Percentiles rank a stretch among this genome's conserved stretches.
Evolutionary conservation across 2,329 filamentous ascomycete species (phyloP).

Genomic region (Aspergillus brasiliensis): DNA sequence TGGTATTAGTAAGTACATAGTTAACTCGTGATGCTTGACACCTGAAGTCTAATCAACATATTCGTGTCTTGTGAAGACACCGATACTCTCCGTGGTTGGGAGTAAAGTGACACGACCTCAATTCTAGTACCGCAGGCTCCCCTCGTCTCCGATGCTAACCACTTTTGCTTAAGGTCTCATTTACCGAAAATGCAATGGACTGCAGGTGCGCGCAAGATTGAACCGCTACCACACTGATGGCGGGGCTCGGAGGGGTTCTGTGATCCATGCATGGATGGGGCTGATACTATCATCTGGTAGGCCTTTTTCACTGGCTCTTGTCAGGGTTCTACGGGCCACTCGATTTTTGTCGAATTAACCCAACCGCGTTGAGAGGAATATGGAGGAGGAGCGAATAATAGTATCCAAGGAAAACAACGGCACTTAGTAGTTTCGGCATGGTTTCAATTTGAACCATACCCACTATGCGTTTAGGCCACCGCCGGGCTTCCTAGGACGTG

Average conservation of each 20-base stretch:
- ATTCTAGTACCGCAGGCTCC: conserved; percentile 1
- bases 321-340: not conserved
- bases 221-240: not conserved
- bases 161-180: not conserved
- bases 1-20: not conserved
- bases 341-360: not conserved
- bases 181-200: conserved; percentile 1
- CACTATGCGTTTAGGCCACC: not conserved
- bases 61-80: not conserved
- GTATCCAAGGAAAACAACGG: not conserved
- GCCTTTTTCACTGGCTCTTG: not conserved
- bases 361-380: not conserved
- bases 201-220: not conserved
- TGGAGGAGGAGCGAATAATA: not conserved
- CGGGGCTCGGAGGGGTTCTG: conserved; percentile 3
- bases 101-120: not conserved
- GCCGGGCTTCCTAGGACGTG: not conserved
- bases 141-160: not conserved
- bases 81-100: not conserved
- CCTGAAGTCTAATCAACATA: not conserved
- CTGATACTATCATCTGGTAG: not conserved
- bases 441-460: not conserved
- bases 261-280: conserved; percentile 4
- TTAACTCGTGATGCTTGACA: not conserved
- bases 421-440: not conserved